Base-by-base conservation (phyloP, 2,329 filamentous ascomycete species). In the Beauveria sp. region DNA sequence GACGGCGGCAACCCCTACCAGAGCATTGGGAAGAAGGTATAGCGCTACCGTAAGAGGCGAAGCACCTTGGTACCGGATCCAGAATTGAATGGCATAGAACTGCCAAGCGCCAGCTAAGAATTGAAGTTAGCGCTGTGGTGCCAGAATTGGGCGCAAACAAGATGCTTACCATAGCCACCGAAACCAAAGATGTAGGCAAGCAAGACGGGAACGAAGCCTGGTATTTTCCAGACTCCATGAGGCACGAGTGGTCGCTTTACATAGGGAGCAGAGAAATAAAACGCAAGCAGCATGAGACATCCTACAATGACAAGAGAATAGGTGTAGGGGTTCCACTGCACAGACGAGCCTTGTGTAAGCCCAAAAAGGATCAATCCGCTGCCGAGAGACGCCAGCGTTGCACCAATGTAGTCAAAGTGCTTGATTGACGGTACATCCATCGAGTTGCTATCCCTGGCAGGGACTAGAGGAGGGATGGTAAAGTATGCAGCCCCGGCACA, bases 11-110 rank as follows among this genome's bases (percentile, higher is more conserved):
- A 80, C 72, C 1, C 77, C 78, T 6, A 76, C 71, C 5, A 80
- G 65, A 7, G 72, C 77, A 57, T 80, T 80, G 1, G 78, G 77
- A 1, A 79, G 70, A 22, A 77, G 70, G 54, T 80, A 79, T 0
- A 79, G 66, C 0, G 77, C 76, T 2, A 76, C 74, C 0, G 72
- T 76, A 2, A 79, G 65, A 0, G 77, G 71, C 0, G 69, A 72
- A 1, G 70, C 73, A 14, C 72, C 69, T 62, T 79, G 77, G 48
- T 68, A 70, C 8, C 68, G 64, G 26, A 68, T 67, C 74, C 70
- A 75, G 65, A 75, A 76, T 56, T 76, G 74, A 40, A 76, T 72
- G 16, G 73, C 73, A 55, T 75, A 76, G 62, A 75, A 70, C 26
- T 69, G 70, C 70, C 70, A 71, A 4, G 67, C 67, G 3, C 69